Evolutionary conservation across 768 basidiomycete species (phyloP), one percentile per base, ranked within the genome.

Genomic region (Xerocomus spinulosus): DNA sequence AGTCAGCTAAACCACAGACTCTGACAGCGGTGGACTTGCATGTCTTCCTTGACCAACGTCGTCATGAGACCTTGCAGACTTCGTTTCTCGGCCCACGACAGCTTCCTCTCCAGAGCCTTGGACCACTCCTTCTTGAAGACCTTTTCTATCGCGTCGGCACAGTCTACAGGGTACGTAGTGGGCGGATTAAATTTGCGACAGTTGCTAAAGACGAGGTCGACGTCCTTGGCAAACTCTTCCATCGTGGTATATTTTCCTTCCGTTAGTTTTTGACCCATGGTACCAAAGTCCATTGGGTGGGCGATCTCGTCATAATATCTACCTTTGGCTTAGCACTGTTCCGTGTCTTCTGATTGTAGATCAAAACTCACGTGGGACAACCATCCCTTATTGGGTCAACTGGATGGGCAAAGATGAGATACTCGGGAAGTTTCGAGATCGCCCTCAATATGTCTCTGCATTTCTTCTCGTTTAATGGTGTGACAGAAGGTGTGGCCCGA

Each of bases 301-400:
- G 79, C 69, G 61, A 98, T 95, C 68, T 97, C 95, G 5, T 94
- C 82, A 51, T 88, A 82, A 66, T 98, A 98, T 17, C 92, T 96
- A 43, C 35, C 57, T 15, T 26, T 15, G 51, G 36, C 32, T 54
- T 42, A 48, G 26, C 24, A 30, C 33, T 13, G n/a, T 18, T 25
- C 7, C 26, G 46, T 21, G 10, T 10, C 7, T 42, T 13, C 43
- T 29, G 18, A 37, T 26, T 12, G 3, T 40, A 33, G 44, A 34
- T 35, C 30, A 32, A 26, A 42, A 77, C 87, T 69, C 62, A 94
- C 90, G 92, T 93, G 39, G 95, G 92, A 64, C 88, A 95, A 17
- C 89, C 92, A 66, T 91, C 90, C 42, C 69, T 61, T 13, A 81
- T 67, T 4, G 94, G 87, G 64, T 97, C 86, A 17, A 97, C 95